Evolutionary conservation across 2,329 filamentous ascomycete genomes (phyloP).

Genomic region (Microascus cirrosus): DNA sequence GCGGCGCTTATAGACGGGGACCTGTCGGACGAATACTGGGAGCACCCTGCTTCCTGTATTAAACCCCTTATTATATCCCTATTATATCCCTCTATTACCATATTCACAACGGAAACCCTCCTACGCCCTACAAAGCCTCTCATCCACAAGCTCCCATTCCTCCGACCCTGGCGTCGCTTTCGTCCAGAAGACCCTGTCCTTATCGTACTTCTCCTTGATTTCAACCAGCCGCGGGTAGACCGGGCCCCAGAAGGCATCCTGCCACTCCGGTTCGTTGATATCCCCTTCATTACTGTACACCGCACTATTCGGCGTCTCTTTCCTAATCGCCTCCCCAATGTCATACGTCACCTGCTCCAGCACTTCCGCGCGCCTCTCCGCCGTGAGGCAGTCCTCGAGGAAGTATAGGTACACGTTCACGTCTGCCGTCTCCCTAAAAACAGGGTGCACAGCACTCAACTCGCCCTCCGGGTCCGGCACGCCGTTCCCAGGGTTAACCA

Average conservation of each 20-base stretch:
- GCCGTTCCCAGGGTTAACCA: constrained; percentile 23
- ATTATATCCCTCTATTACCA: too few relatives aligned
- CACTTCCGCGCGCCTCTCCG: constrained; percentile 27
- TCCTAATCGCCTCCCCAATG: constrained; percentile 21
- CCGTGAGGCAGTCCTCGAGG: constrained; percentile 23
- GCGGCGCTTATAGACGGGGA: too few relatives aligned
- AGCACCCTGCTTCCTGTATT: too few relatives aligned
- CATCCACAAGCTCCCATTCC: constrained; percentile 19
- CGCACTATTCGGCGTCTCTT: constrained; percentile 23
- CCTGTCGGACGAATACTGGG: too few relatives aligned
- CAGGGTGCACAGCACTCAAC: constrained; percentile 24
- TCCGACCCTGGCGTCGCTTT: constrained; percentile 30
- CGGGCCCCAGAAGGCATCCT: constrained; percentile 23
- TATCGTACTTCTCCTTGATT: constrained; percentile 32
- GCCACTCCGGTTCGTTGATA: constrained; percentile 25
- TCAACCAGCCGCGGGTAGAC: constrained; percentile 21
- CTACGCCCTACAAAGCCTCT: constrained; percentile 3
- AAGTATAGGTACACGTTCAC: constrained; percentile 21
- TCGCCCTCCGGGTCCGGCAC: constrained; percentile 19
- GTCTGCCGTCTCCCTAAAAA: constrained; percentile 20
- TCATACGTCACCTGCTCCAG: constrained; percentile 24
- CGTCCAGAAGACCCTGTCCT: constrained; percentile 27
- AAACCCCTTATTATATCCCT: too few relatives aligned
- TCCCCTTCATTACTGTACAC: constrained; percentile 23
- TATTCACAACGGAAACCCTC: too few relatives aligned